Evolutionary conservation across 2,329 filamentous ascomycete species (phyloP).

Genomic region (Madurella fahalii): DNA sequence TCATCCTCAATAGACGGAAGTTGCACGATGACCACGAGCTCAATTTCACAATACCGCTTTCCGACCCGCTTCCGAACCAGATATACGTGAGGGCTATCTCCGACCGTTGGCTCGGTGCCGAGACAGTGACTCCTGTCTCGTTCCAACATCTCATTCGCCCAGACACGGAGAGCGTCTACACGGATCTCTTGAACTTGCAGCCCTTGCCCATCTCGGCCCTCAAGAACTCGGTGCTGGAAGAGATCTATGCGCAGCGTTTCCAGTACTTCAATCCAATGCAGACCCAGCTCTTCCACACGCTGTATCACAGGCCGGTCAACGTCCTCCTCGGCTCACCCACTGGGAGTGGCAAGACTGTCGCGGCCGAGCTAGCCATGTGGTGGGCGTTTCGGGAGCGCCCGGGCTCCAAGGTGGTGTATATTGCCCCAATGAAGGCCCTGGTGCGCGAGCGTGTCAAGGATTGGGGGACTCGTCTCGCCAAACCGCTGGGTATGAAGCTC

Average conservation of each 20-base stretch:
- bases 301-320: conserved; percentile 89
- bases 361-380: conserved; percentile 97
- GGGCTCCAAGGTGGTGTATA: conserved; percentile 96
- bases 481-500: conserved; percentile 79
- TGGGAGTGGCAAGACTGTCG: conserved; percentile 95
- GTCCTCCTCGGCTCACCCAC: conserved; percentile 94
- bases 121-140: conserved; percentile 90
- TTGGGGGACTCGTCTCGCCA: conserved; percentile 78
- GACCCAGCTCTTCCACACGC: conserved; percentile 94
- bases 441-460: conserved; percentile 95
- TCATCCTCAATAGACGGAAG: conserved; percentile 86
- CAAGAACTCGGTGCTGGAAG: conserved; percentile 81
- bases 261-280: conserved; percentile 99
- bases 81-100: conserved; percentile 95
- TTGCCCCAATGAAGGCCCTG: conserved; percentile 98
- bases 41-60: conserved; percentile 93
- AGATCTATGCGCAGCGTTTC: conserved; percentile 83
- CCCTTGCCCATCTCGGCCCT: conserved; percentile 82
- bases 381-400: conserved; percentile 95
- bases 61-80: conserved; percentile 88
- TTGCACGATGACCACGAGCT: conserved; percentile 95
- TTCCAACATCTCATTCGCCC: conserved; percentile 97
- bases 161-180: conserved; percentile 96
- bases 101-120: conserved; percentile 92
- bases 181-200: conserved; percentile 86